A percentile compares a stretch with the other conserved stretches of the same genome.
Evolutionary conservation across 805 yeast genomes (phyloP).

Genomic region (Kluyveromyces siamensis): DNA sequence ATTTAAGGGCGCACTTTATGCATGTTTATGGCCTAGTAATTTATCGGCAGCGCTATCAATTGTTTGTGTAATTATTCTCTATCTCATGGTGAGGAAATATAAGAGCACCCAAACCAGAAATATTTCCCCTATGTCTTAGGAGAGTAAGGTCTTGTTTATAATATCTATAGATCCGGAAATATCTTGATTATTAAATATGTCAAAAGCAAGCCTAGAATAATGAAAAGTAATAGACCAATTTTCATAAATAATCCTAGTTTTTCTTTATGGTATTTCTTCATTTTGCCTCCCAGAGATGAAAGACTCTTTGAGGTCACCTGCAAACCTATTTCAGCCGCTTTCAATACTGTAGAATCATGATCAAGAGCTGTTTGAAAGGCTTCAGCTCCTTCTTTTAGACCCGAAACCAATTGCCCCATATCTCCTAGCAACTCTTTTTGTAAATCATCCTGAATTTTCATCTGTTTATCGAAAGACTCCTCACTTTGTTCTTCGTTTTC

Average conservation of each 20-base stretch:
- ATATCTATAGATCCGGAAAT: constrained; percentile 30
- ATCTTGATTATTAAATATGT: constrained; percentile 30
- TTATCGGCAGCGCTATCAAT: constrained; percentile 4
- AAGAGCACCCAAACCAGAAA: not conserved
- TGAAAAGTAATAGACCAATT: constrained; percentile 15
- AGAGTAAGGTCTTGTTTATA: not conserved
- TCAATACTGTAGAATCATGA: constrained; percentile 30
- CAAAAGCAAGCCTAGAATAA: constrained; percentile 27
- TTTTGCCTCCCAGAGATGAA: constrained; percentile 23
- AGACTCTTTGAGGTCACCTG: constrained; percentile 31
- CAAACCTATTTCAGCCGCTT: constrained; percentile 35
- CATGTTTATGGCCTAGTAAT: constrained; percentile 6
- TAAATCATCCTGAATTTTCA: constrained; percentile 29
- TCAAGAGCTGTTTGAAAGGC: constrained; percentile 33
- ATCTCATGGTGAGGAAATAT: constrained; percentile 1
- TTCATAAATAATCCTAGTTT: constrained; percentile 24
- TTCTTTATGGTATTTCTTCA: constrained; percentile 24
- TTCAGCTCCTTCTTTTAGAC: constrained; percentile 32
- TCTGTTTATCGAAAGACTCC: constrained; percentile 26
- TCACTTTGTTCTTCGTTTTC: constrained; percentile 2
- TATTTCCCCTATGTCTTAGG: not conserved
- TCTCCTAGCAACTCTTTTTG: constrained; percentile 32
- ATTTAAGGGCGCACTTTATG: constrained; percentile 4
- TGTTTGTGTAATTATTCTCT: constrained; percentile 1
- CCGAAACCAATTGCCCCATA: constrained; percentile 31